These are phyloP conservation scores for Coemansia sp. DNA, from an alignment of 192 early-diverging fungal species.

Conservation along the genomic window DNA sequence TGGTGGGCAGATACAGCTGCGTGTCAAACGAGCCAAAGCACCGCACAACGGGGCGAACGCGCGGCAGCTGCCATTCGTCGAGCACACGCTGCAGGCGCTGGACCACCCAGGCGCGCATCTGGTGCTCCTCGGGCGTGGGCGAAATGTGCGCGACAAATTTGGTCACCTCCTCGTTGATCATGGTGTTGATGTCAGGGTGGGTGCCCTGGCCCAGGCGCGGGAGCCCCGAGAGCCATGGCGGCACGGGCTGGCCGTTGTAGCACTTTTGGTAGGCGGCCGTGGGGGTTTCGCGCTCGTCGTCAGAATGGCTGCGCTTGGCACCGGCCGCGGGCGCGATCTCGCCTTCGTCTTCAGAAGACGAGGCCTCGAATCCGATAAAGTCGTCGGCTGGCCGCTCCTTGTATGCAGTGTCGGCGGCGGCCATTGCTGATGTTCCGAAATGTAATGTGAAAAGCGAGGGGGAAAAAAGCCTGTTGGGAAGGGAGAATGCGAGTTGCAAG, in stretches of 20 bases:
- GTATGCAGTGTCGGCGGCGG: background rate
- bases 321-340: background rate
- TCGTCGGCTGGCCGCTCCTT: constrained; percentile 9
- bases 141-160: constrained; percentile 75
- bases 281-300: constrained; percentile 5
- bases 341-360: constrained; percentile 5
- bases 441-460: background rate
- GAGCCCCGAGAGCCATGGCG: constrained; percentile 42
- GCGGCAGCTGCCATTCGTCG: constrained; percentile 29
- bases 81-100: constrained; percentile 55
- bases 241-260: constrained; percentile 43
- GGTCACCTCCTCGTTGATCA: constrained; percentile 62
- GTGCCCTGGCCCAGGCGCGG: constrained; percentile 29
- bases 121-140: constrained; percentile 77
- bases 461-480: background rate
- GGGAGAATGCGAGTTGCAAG: too few species aligned
- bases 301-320: constrained; percentile 9
- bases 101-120: constrained; percentile 68
- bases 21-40: constrained; percentile 93
- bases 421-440: background rate
- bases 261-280: constrained; percentile 16
- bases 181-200: constrained; percentile 41
- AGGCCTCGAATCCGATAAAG: constrained; percentile 21
- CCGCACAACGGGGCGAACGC: constrained; percentile 19
- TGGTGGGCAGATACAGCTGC: constrained; percentile 78